Evolutionary conservation across 1,284 basidiomycete genomes (phyloP).

Genomic region (Ustilago vetiveriae): DNA sequence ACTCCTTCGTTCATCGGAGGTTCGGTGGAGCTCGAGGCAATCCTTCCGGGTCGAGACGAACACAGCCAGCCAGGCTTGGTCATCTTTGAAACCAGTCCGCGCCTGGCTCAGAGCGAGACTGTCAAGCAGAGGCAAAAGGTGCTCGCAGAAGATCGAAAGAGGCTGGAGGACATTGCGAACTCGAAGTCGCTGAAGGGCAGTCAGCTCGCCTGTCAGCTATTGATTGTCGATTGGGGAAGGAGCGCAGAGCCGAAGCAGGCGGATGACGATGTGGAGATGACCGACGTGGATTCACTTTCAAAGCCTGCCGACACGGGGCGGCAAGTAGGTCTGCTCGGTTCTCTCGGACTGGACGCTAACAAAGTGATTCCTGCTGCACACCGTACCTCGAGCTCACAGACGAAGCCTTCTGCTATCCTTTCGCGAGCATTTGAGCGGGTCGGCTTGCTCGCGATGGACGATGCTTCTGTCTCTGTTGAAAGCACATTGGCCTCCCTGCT

Average conservation of each 20-base stretch:
- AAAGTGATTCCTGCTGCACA: not conserved
- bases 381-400: not conserved
- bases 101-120: conserved; percentile 7
- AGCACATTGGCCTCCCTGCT: conserved; percentile 10
- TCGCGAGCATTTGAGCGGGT: conserved; percentile 21
- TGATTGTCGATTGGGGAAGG: conserved; percentile 35
- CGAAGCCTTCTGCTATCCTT: conserved; percentile 1
- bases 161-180: conserved; percentile 20
- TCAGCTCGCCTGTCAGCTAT: conserved; percentile 23
- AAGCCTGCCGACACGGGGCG: not conserved
- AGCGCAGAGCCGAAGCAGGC: not conserved
- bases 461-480: conserved; percentile 33
- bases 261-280: conserved; percentile 21
- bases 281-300: not conserved
- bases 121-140: conserved; percentile 4
- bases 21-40: conserved; percentile 2
- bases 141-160: conserved; percentile 13
- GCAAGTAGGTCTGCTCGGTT: not conserved
- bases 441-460: conserved; percentile 28
- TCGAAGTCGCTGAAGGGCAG: conserved; percentile 12
- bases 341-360: conserved; percentile 11
- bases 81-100: conserved; percentile 38
- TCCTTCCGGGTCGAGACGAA: conserved; percentile 9
- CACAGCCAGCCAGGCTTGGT: conserved; percentile 35
- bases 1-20: conserved; percentile 3